These are phyloP conservation scores for Henckelia pumila DNA, from an alignment of 257 asterid species.

Conservation along the genomic window DNA sequence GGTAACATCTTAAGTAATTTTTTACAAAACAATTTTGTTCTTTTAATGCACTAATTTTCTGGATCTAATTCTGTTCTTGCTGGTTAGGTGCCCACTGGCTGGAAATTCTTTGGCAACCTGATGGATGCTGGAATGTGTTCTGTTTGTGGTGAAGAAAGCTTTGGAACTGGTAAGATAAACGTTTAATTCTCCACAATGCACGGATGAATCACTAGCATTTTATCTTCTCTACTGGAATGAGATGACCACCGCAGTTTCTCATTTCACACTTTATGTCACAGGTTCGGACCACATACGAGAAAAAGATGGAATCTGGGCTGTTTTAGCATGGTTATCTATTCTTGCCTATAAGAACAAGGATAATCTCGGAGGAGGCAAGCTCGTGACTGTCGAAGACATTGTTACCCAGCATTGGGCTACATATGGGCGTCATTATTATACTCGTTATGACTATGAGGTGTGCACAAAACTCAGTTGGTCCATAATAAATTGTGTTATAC, in stretches of 20 bases:
- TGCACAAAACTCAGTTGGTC: conserved; percentile 11
- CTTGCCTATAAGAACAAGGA: conserved; percentile 87
- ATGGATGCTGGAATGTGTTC: conserved; percentile 99
- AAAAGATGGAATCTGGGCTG: conserved; percentile 99
- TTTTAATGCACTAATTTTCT: conserved; percentile 23
- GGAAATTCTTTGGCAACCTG: conserved; percentile 97
- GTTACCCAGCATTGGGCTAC: conserved; percentile 94
- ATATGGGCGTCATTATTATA: conserved; percentile 96
- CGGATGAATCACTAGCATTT: neutral
- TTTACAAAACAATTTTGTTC: conserved; percentile 2
- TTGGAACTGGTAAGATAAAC: conserved; percentile 81
- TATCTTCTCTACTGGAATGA: neutral
- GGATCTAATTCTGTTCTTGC: conserved; percentile 24
- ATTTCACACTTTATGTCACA: conserved; percentile 27
- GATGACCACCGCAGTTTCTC: conserved; percentile 1
- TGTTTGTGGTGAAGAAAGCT: conserved; percentile 98
- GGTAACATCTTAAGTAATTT: conserved; percentile 41
- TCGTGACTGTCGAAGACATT: conserved; percentile 86
- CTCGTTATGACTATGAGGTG: conserved; percentile 97
- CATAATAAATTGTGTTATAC: conserved; percentile 5
- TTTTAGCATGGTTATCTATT: conserved; percentile 92
- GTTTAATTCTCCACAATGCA: conserved; percentile 1
- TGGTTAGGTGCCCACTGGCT: conserved; percentile 92
- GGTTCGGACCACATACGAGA: conserved; percentile 99
- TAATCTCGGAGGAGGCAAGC: conserved; percentile 66